Base-by-base conservation (phyloP, 2,329 filamentous ascomycete genomes). In the Pseudocercospora eumusae region DNA sequence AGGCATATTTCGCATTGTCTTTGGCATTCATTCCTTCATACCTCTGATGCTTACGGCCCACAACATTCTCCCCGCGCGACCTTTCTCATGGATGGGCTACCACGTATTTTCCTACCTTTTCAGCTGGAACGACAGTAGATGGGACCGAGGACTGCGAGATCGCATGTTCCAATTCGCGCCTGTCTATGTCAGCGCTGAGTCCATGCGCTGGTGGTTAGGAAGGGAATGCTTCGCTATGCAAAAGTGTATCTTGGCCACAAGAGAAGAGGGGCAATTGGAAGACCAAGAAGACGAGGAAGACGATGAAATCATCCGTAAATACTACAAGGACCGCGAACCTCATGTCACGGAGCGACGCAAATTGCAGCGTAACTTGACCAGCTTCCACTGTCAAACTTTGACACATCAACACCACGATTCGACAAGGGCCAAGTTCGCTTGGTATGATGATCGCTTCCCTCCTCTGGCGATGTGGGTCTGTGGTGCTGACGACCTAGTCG, bases 171-270 rank as follows among this genome's bases (percentile, higher is more conserved):
- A 95, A 70, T 97, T 96, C 68, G 87, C 92, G 0, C 93, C 93
- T 0, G 91, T 96, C 0, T 96, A 96, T 70, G 91, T 97, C 56
- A 92, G 88, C 69, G 85, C 91, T 0, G 92, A 97, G 77, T 89
- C 87, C 62, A 96, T 97, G 91, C 83, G 91, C 5, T 98, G 93
- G 93, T 97, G 93, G 93, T 83, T 97, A 0, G 93, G 93, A 0
- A 81, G 88, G 3, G 91, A 95, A 69, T 92, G 92, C 68, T 97
- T 96, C 71, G 88, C 86, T 25, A 86, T 83, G 69, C 91, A 96
- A 70, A 91, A 90, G 73, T 97, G 93, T 72, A 96, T 97, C 56
- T 80, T 97, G 6, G 84, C 90, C 0, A 96, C 92, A 0, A 84
- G 85, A 42, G 89, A 93, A 64, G 86, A 89, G 68, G 86, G 88